Base-by-base conservation (phyloP, 75 land plant genomes). In the Gnetum montanum region DNA sequence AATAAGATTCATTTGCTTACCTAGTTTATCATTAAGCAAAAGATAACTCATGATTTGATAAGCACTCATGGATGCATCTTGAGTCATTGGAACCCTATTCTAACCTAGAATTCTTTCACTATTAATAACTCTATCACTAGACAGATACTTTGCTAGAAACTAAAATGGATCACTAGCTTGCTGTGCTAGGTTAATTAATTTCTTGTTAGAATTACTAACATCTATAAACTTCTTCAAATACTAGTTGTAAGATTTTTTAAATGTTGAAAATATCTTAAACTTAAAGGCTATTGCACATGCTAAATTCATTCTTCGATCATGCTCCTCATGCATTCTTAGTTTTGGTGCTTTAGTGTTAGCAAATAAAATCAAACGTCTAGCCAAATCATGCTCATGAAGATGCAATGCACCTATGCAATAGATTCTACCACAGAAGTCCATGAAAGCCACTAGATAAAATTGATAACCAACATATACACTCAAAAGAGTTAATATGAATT, bases 391-490 rank as follows among this genome's bases (percentile, higher is more conserved):
- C 34, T 57, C 68, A 46, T 65, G 68, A 41, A 65, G 57, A 48
- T 65, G 68, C 40, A 65, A 57, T 12, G 48, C 43, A 6, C 68
- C 68, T 16, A 43, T 18, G 34, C 68, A 52, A 44, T 65, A 65
- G 51, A 65, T 56, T 22, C 59, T 27, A 56, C 67, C 67, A 18
- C 60, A 40, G 60, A 65, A 65, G 60, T 64, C 67, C 3, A 64
- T 26, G 28, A 64, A 54, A 6, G 60, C 67, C 4, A 52, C 43
- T 10, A 65, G 40, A 65, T 57, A 65, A 36, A 57, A 65, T 22
- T 6, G 3, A 49, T 49, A 58, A 13, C 35, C 54, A 0, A 20
- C 54, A 46, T 49, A 66, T 23, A 55, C 54, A 27, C 33, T 18
- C 10, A 34, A 51, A 15, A 64, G 58, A 11, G 20, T 54, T 8